Evolutionary conservation across 1,284 basidiomycete species (phyloP), one percentile per base, ranked within the genome.

Genomic region (Paramarasmius palmivorus): DNA sequence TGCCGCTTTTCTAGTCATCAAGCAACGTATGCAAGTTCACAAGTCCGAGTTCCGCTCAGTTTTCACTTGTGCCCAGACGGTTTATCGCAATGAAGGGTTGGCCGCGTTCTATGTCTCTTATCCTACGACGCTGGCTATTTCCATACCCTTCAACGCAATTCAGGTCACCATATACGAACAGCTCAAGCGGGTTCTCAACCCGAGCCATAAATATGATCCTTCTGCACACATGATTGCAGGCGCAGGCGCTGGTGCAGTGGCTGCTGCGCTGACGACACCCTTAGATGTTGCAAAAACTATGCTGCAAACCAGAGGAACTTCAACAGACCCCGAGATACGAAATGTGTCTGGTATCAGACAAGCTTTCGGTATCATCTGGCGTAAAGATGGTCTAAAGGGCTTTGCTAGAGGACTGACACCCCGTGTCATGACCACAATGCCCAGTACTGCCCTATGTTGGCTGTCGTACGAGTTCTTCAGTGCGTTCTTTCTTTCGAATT

Each of bases 251-350:
- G 97, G 97, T 46, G 97, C 86, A 22, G 86, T 98, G 10, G 97
- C 95, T 4, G 97, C 94, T 1, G 96, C 93, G 12, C 86, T 98
- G 19, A 99, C 97, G 22, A 99, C 93, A 12, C 97, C 97, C 3
- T 77, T 99, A 50, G 97, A 99, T 70, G 97, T 99, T n/a, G 94
- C 95, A 60, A 99, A 99, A 79, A 97, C 94, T 37, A 82, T 97
- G 59, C 74, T 99, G 34, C 97, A 99, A 72, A 99, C 97, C 25
- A 81, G 95, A 54, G 97, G 97, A 22, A 86, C 86, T 23, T 90
- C 90, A 32, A 71, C 76, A 3, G 95, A 98, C 65, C 67, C 79
- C 8, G 86, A 92, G 68, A 96, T 99, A 63, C 81, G 95, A 57
- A 82, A 85, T 59, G 91, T 90, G 15, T 80, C 79, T 26, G 93